Evolutionary conservation across 495 filamentous ascomycete species (phyloP), one percentile per base, ranked within the genome.

Genomic region (Penicillium samsonianum): DNA sequence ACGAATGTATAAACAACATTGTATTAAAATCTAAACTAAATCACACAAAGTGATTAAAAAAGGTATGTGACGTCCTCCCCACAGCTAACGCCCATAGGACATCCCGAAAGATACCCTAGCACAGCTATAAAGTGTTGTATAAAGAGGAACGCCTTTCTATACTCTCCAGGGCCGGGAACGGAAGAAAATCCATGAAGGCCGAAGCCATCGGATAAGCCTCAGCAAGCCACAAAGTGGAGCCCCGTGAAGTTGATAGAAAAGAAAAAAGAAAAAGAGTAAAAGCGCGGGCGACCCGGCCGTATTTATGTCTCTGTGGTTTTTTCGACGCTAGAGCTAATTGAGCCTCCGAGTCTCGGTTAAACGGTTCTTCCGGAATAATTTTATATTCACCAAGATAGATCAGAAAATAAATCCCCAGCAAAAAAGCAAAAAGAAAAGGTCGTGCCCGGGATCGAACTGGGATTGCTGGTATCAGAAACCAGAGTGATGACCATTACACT

Each of bases 401-500:
- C 14, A 38, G 16, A 9, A n/a, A n/a, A 33, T 2, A 33, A 17
- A 17, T 38, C n/a, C 30, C 26, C 6, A 14, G 5, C 35, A 38
- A 38, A 38, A 38, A 38, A 4, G 5, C 10, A 30, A 28, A 47
- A 59, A 51, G 47, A 55, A 62, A 49, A 74, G 70, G 69, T 74
- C 71, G 58, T 73, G 63, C 69, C 71, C 69, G 71, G 67, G 68
- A 72, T 70, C 70, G 70, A 73, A 73, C 68, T 67, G 67, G 68
- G 71, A 71, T 71, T 61, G 58, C 50, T 43, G 58, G 70, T 70
- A 73, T 73, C 69, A 72, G 70, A 73, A 73, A 70, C 70, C 56
- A 43, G 40, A 55, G 70, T 72, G 64, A 61, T 73, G 44, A 65
- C 66, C 66, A 65, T 65, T 67, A 68, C 62, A 64, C 63, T 64